Evolutionary conservation across 2,329 filamentous ascomycete genomes (phyloP).

Genomic region (Coniella vitis): DNA sequence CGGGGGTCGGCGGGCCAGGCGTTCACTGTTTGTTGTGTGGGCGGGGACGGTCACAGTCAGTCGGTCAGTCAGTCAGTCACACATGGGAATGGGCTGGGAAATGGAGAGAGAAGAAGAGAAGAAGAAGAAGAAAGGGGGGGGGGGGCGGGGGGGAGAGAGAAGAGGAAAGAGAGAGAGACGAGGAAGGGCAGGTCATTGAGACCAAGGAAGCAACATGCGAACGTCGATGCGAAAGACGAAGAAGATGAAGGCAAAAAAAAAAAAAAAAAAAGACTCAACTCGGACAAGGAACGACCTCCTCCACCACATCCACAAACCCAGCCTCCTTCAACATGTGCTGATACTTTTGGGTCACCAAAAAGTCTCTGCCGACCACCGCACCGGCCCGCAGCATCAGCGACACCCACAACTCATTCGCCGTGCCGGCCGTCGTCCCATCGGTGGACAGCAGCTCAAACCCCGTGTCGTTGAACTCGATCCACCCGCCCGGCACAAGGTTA

Average conservation of each 20-base stretch:
- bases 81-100: no score
- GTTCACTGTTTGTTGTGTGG: slow-evolving; percentile 24
- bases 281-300: slow-evolving; percentile 19
- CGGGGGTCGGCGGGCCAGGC: slow-evolving; percentile 24
- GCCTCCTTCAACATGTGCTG: slow-evolving; percentile 22
- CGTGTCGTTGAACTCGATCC: slow-evolving; percentile 30
- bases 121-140: no score
- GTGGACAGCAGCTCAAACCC: slow-evolving; percentile 25
- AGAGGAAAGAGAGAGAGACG: no score
- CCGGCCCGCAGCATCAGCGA: slow-evolving; percentile 19
- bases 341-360: slow-evolving; percentile 19
- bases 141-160: no score
- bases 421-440: slow-evolving; percentile 26
- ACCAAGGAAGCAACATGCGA: no score
- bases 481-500: slow-evolving; percentile 32
- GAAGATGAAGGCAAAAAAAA: no score
- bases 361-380: slow-evolving; percentile 15
- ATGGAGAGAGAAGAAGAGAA: no score
- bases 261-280: slow-evolving; percentile 1
- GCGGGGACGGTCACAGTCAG: no score
- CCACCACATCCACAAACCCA: slow-evolving; percentile 25
- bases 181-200: no score
- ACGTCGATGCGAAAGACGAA: no score
- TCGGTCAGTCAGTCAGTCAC: background rate
- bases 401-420: slow-evolving; percentile 26